Percentiles rank a stretch among this genome's conserved stretches.
phyloP scores from a whole-genome alignment of 1,139 yeast genomes.

The Yamadazyma sp. region DNA sequence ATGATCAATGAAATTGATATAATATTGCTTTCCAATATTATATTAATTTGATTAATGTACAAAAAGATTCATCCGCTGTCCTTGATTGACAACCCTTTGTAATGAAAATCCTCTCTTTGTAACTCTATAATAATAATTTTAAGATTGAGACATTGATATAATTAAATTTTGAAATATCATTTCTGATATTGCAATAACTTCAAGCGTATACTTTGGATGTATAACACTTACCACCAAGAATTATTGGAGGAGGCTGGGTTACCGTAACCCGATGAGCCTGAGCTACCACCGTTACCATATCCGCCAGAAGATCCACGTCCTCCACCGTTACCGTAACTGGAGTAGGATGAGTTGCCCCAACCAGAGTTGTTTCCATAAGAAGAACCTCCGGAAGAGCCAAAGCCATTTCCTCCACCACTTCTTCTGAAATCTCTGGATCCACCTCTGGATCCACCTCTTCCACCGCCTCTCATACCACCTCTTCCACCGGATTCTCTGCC shows the following conservation, averaged over 20 bases:
- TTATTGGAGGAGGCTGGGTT: constrained; percentile 26
- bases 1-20: constrained; percentile 5
- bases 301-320: not conserved
- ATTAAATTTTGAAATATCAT: constrained; percentile 7
- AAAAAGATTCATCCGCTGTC: not conserved
- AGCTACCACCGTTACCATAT: constrained; percentile 1
- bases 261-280: constrained; percentile 9
- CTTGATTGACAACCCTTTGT: not conserved
- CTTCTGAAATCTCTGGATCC: constrained; percentile 58
- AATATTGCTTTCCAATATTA: not conserved
- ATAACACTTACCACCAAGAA: constrained; percentile 40
- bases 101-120: constrained; percentile 4
- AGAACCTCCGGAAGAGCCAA: constrained; percentile 22
- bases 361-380: constrained; percentile 23
- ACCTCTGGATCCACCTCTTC: constrained; percentile 31
- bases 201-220: constrained; percentile 7
- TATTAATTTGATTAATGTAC: constrained; percentile 2
- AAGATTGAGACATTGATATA: constrained; percentile 32
- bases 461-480: constrained; percentile 22
- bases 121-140: constrained; percentile 3
- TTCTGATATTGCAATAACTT: constrained; percentile 6
- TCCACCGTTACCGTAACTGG: constrained; percentile 19
- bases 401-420: constrained; percentile 31
- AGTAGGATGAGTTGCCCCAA: constrained; percentile 12
- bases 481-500: constrained; percentile 74